Base-by-base conservation (phyloP, 805 yeast species). In the Nakazawaea pomicola region DNA sequence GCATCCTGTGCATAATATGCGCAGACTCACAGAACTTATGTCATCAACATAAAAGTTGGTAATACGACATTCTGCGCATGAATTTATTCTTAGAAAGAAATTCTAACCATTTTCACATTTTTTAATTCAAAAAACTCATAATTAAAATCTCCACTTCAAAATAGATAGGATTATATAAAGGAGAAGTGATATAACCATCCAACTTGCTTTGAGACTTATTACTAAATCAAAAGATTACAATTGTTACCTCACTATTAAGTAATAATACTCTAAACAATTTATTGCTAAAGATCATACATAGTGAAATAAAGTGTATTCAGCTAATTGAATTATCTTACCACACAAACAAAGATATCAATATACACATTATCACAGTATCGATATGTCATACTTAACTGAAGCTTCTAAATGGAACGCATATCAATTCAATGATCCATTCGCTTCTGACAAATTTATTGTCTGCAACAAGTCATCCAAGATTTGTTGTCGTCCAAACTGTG, bases 401-500 rank as follows among this genome's bases (percentile, higher is more conserved):
- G 53, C 61, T 11, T 57, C 72, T 30, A 76, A 68, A 52, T 75
- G 81, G 81, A 74, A 70, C 39, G 85, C 85, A 1, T 79, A 76
- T 56, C 80, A 77, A 51, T 76, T 76, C 56, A 65, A 72, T 45
- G 87, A 80, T 52, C 84, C 87, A 1, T 76, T 76, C 50, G 81
- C 85, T 10, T 72, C 81, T 0, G 74, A 73, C 31, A 61, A 75
- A 19, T 82, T 81, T 49, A 60, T 65, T 36, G 82, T 77, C 17
- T 68, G 78, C 50, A 68, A 71, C 54, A 62, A 62, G 44, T 55
- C 60, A 23, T 57, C 58, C 19, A 62, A 63, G 41, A 49, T 52
- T n/a, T 70, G 74, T 38, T 82, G 89, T 49, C 75, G 86, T 37
- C 88, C 90, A 5, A 81, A 77, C 52, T 83, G 90, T 57, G 85